Evolutionary conservation across 2,329 filamentous ascomycete genomes (phyloP).

Genomic region (Botrytis galanthina): DNA sequence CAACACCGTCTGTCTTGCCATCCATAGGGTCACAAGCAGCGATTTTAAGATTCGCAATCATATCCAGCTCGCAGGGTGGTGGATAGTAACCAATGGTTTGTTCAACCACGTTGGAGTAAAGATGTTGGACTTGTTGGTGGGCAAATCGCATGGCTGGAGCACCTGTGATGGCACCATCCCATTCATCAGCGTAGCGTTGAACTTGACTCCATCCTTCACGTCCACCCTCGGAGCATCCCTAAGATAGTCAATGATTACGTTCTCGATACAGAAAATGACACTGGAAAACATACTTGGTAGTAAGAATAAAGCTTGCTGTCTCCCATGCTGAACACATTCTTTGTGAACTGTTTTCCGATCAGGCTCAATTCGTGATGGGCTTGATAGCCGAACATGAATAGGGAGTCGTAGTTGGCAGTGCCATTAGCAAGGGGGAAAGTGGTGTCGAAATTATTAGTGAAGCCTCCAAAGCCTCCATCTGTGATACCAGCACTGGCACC

Average conservation of each 20-base stretch:
- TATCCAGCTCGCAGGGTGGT: constrained; percentile 46
- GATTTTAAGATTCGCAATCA: constrained; percentile 55
- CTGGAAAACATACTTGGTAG: constrained; percentile 35
- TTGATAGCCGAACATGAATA: constrained; percentile 43
- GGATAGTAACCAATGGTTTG: constrained; percentile 45
- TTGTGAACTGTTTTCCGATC: constrained; percentile 46
- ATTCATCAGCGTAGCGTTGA: constrained; percentile 43
- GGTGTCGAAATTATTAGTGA: constrained; percentile 42
- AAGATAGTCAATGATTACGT: not conserved
- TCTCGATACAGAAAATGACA: not conserved
- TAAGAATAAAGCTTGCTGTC: constrained; percentile 27
- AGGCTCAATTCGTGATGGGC: constrained; percentile 41
- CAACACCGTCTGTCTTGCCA: constrained; percentile 53
- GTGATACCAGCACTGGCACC: constrained; percentile 49
- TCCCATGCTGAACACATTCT: constrained; percentile 42
- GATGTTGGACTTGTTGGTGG: constrained; percentile 47
- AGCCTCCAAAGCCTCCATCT: constrained; percentile 48
- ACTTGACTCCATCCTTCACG: constrained; percentile 49
- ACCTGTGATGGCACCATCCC: constrained; percentile 47
- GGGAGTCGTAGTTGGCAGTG: constrained; percentile 40
- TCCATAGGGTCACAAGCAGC: constrained; percentile 54
- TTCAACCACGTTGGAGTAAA: constrained; percentile 42
- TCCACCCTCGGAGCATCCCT: constrained; percentile 48
- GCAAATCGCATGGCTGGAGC: constrained; percentile 48
- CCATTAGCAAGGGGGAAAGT: constrained; percentile 43